A percentile compares a stretch with the other conserved stretches of the same genome.
Conservation (phyloP, 2,329 filamentous ascomycete species). For the Botrytis squamosa region DNA sequence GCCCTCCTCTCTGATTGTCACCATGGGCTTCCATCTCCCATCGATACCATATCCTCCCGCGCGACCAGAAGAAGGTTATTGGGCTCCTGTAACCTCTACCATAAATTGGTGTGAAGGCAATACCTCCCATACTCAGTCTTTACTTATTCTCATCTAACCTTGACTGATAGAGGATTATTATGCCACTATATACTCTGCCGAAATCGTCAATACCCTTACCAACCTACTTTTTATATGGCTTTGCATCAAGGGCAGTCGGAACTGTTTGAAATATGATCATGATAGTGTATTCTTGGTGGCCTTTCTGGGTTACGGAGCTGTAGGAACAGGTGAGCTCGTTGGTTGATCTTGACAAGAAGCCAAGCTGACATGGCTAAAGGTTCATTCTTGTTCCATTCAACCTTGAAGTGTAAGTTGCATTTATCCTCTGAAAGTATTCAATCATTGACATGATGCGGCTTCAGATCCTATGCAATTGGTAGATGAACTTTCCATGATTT, state of each 20-base stretch:
- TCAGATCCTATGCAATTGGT: slow-evolving; percentile 69
- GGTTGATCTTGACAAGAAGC: neutral
- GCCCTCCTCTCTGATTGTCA: neutral
- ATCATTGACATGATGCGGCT: neutral
- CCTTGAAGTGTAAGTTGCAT: slow-evolving; percentile 41
- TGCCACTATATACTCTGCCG: slow-evolving; percentile 71
- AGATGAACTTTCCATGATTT: slow-evolving; percentile 71
- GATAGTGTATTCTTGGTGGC: slow-evolving; percentile 72
- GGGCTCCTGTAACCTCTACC: slow-evolving; percentile 40
- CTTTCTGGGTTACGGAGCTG: slow-evolving; percentile 47
- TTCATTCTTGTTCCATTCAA: slow-evolving; percentile 43
- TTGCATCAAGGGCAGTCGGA: slow-evolving; percentile 70
- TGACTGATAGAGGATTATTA: slow-evolving; percentile 62
- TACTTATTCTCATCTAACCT: slow-evolving; percentile 14
- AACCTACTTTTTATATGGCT: slow-evolving; percentile 81
- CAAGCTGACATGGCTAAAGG: neutral
- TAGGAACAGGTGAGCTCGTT: slow-evolving; percentile 39
- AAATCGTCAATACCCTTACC: slow-evolving; percentile 77
- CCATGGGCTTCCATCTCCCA: slow-evolving; percentile 34
- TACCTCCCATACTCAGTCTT: slow-evolving; percentile 37
- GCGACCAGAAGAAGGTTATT: slow-evolving; percentile 37
- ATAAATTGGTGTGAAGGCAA: slow-evolving; percentile 75
- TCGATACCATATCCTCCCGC: slow-evolving; percentile 39
- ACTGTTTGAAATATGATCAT: slow-evolving; percentile 70
- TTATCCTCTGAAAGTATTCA: neutral